Base-by-base conservation (phyloP, 2,329 filamentous ascomycete genomes). In the Penicillium sp. region DNA sequence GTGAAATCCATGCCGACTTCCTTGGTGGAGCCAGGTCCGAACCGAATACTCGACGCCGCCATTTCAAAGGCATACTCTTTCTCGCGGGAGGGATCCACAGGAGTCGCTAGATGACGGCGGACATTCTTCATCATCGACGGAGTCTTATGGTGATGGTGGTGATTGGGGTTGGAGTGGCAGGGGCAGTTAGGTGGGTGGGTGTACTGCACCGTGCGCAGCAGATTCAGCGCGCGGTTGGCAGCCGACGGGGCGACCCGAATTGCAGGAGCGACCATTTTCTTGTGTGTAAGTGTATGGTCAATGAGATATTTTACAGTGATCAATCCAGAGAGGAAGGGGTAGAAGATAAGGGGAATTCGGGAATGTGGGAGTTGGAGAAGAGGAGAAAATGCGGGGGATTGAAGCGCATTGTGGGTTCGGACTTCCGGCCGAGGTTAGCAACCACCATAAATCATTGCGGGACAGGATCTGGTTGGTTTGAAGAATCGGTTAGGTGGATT, bases 21-120 rank as follows among this genome's bases (percentile, higher is more conserved):
- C 74, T 91, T 90, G 23, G 94, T 99, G 54, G 89, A 89, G 6
- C 94, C 94, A 0, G 91, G 90, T 0, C 94, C 94, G 67, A 97
- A 99, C 12, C 94, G 86, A 68, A 99, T 97, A 26, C 89, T 90
- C 1, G 90, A 96, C 1, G 94, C 92, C 0, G 94, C 94, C 93
- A 99, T 96, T 74, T 99, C 94, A 71, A 99, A 99, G 14, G 94
- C 94, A 77, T 99, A 99, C 73, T 99, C 94, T 73, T 95, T 96
- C 68, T 92, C 84, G 61, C 86, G 83, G 2, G 84, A 82, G 8
- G 82, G 76, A 67, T 91, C 87, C 26, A 89, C 77, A 0, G 92
- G 90, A 0, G 90, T 93, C n/a, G 90, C 92, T 56, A 92, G 77
- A 57, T 83, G 79, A 40, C 84, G 76, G 40, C 81, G 81, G 37